A percentile compares a stretch with the other conserved stretches of the same genome.
phyloP scores from a whole-genome alignment of 2,329 filamentous ascomycete genomes.

The Colletotrichum costaricense region DNA sequence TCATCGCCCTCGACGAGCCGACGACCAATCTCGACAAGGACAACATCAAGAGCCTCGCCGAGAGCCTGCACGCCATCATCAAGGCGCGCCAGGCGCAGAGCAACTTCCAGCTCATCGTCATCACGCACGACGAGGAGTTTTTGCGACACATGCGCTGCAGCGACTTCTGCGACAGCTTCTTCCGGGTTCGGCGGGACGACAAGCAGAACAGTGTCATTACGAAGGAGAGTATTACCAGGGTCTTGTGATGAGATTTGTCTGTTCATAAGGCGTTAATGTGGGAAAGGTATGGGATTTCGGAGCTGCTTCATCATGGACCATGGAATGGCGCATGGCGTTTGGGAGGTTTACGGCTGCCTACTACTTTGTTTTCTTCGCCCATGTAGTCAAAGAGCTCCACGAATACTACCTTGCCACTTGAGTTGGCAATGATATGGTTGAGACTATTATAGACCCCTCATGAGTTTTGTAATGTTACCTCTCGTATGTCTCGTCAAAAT shows the following conservation, averaged over 20 bases:
- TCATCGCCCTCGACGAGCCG: conserved; percentile 96
- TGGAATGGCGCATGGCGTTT: conserved; percentile 15
- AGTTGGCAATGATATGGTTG: background rate
- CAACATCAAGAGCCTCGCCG: conserved; percentile 91
- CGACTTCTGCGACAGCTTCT: conserved; percentile 94
- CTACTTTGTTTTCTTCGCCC: background rate
- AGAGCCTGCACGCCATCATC: conserved; percentile 89
- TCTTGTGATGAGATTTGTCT: conserved; percentile 44
- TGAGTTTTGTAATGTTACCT: background rate
- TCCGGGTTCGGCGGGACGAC: conserved; percentile 83
- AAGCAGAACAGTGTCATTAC: conserved; percentile 90
- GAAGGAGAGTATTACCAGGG: conserved; percentile 69
- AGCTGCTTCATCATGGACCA: background rate
- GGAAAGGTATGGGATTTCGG: background rate
- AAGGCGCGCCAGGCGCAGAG: conserved; percentile 82
- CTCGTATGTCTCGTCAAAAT: background rate
- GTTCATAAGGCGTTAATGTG: background rate
- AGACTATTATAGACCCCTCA: background rate
- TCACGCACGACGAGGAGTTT: conserved; percentile 98
- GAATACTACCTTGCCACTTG: background rate
- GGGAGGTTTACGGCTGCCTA: background rate
- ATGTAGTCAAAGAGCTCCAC: background rate
- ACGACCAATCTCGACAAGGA: conserved; percentile 96
- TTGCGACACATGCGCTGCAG: conserved; percentile 91
- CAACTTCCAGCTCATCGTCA: conserved; percentile 98